Evolutionary conservation across 148 eudicot genomes (phyloP).

Genomic region (Cornus kousa): DNA sequence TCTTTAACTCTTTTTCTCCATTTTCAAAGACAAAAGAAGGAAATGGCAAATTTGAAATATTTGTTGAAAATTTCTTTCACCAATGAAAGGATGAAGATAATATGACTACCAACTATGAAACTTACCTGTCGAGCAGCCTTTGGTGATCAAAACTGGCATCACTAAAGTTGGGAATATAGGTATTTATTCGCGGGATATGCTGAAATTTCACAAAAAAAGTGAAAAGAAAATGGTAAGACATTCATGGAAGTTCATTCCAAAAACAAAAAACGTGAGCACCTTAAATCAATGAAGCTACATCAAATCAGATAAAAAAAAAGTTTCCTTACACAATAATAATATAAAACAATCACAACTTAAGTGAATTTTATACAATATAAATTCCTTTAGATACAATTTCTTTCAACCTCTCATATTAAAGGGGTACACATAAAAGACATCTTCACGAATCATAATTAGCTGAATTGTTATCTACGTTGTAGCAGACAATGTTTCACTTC

Average conservation of each 20-base stretch:
- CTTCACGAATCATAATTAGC: not conserved
- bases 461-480: not conserved
- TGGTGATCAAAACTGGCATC: conserved; percentile 86
- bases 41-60: too few relatives aligned
- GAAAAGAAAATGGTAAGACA: not conserved
- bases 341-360: not conserved
- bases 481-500: not conserved
- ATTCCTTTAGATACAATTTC: too few relatives aligned
- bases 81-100: not conserved
- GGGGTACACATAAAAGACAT: not conserved
- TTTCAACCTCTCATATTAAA: not conserved
- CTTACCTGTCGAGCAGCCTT: conserved; percentile 70
- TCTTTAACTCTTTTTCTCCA: not conserved
- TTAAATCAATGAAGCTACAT: not conserved
- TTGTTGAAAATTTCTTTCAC: not conserved
- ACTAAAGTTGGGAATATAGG: conserved; percentile 62
- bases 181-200: conserved; percentile 80
- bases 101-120: conserved; percentile 4
- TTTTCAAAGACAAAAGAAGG: not conserved
- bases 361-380: not conserved
- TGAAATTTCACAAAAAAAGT: conserved; percentile 29
- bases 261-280: not conserved
- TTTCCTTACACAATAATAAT: not conserved
- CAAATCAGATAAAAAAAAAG: not conserved
- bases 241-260: not conserved